These are phyloP conservation scores for Brachypodium distachyon DNA, from an alignment of 202 grass and related monocot genomes.

Conservation along the genomic window DNA sequence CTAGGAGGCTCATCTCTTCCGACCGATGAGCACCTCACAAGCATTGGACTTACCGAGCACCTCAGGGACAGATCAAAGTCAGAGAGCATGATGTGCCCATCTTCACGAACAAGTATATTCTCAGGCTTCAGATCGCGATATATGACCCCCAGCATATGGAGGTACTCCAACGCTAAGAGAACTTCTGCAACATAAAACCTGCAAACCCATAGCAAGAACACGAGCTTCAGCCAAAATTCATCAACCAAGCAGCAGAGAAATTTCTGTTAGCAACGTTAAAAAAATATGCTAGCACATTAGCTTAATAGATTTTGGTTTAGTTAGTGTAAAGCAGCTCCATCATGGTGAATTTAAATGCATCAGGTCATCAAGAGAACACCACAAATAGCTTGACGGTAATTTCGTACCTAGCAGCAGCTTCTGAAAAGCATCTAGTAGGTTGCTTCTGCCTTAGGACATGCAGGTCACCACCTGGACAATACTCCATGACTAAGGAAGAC, in stretches of 20 bases:
- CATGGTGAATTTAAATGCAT: not conserved
- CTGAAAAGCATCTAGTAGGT: constrained; percentile 79
- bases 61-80: constrained; percentile 96
- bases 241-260: too few species aligned
- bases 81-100: constrained; percentile 98
- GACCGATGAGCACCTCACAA: constrained; percentile 65
- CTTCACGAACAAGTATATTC: constrained; percentile 97
- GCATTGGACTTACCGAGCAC: constrained; percentile 82
- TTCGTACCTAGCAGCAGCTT: constrained; percentile 83
- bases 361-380: not conserved
- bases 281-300: not conserved
- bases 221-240: not conserved
- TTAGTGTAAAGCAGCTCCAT: not conserved
- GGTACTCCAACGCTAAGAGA: constrained; percentile 91
- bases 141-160: constrained; percentile 97
- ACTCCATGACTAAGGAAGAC: constrained; percentile 90
- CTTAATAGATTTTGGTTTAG: not conserved
- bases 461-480: constrained; percentile 86
- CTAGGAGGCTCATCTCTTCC: constrained; percentile 63
- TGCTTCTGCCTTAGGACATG: constrained; percentile 97
- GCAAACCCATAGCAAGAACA: constrained; percentile 8
- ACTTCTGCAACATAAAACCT: constrained; percentile 98
- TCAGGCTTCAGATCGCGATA: constrained; percentile 99
- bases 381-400: not conserved
- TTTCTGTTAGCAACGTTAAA: too few species aligned